A percentile compares a stretch with the other conserved stretches of the same genome.
Conservation (phyloP, 2,329 filamentous ascomycete species). For the Aspergillus neoniger region DNA sequence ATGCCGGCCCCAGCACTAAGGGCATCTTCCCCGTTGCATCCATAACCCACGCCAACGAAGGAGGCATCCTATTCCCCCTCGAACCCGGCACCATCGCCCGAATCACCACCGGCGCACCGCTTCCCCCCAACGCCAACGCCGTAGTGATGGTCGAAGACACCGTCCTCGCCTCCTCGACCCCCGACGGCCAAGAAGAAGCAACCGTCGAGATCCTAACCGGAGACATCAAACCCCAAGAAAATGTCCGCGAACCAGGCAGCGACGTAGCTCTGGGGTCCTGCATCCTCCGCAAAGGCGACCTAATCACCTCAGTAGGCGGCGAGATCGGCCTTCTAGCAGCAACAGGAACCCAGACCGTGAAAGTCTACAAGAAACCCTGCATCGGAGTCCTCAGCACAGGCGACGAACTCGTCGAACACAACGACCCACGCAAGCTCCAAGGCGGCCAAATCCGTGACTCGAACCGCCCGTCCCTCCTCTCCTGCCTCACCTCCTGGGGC, state of each 20-base stretch:
- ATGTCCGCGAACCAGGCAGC: slow-evolving; percentile 87
- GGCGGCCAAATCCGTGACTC: slow-evolving; percentile 90
- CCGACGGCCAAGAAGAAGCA: slow-evolving; percentile 80
- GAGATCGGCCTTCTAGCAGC: slow-evolving; percentile 89
- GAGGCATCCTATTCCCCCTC: slow-evolving; percentile 62
- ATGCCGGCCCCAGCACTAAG: slow-evolving; percentile 62
- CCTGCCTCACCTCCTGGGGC: slow-evolving; percentile 71
- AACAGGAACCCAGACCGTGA: slow-evolving; percentile 71
- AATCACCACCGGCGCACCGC: slow-evolving; percentile 90
- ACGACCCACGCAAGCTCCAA: slow-evolving; percentile 60
- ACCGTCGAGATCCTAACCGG: slow-evolving; percentile 84
- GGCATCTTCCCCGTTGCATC: slow-evolving; percentile 84
- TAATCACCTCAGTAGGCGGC: slow-evolving; percentile 83
- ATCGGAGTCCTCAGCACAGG: slow-evolving; percentile 91
- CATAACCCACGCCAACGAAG: slow-evolving; percentile 80
- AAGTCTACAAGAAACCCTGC: slow-evolving; percentile 72
- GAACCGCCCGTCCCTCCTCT: slow-evolving; percentile 84
- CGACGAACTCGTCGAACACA: slow-evolving; percentile 84
- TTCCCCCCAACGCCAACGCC: slow-evolving; percentile 83
- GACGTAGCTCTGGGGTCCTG: slow-evolving; percentile 71
- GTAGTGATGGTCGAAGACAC: slow-evolving; percentile 99
- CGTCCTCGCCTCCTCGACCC: slow-evolving; percentile 69
- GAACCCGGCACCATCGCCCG: slow-evolving; percentile 76
- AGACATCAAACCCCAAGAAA: slow-evolving; percentile 74
- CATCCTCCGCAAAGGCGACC: slow-evolving; percentile 75